Evolutionary conservation across 2,329 filamentous ascomycete species (phyloP).

Genomic region (Cercospora brassicicola): DNA sequence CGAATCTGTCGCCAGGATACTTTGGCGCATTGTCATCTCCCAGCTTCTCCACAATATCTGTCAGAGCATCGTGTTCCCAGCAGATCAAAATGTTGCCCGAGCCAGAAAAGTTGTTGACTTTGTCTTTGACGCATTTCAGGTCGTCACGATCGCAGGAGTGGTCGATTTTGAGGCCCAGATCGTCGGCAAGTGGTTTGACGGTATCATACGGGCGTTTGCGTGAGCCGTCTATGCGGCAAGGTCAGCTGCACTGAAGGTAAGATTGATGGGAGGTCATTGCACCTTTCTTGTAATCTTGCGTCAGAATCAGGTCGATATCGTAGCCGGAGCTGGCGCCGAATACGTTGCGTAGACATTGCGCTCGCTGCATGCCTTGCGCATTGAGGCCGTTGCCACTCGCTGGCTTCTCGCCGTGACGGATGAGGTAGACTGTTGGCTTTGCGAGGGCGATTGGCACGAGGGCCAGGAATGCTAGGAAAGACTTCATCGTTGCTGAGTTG

Average conservation of each 20-base stretch:
- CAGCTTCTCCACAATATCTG: conserved; percentile 54
- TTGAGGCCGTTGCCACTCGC: conserved; percentile 52
- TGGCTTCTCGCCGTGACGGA: conserved; percentile 66
- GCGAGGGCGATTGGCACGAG: conserved; percentile 26
- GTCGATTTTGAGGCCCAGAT: conserved; percentile 58
- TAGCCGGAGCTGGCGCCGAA: conserved; percentile 56
- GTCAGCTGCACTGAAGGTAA: no score
- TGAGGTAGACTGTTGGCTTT: conserved; percentile 59
- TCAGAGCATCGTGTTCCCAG: conserved; percentile 60
- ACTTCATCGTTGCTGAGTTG: conserved; percentile 22
- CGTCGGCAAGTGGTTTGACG: conserved; percentile 56
- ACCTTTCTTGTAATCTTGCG: conserved; percentile 55
- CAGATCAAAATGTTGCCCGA: conserved; percentile 61
- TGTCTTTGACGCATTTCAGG: conserved; percentile 54
- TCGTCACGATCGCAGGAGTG: conserved; percentile 59
- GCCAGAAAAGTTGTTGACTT: conserved; percentile 44
- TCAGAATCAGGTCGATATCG: conserved; percentile 61
- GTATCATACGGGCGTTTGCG: conserved; percentile 58
- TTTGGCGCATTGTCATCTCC: conserved; percentile 52
- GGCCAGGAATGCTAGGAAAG: conserved; percentile 15
- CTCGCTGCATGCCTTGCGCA: conserved; percentile 54
- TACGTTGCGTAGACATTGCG: conserved; percentile 59
- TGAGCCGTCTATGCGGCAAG: no score
- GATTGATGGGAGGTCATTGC: no score
- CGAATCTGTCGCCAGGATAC: conserved; percentile 52